Conservation (phyloP, 768 basidiomycete genomes). For the Lactarius evosmus region DNA sequence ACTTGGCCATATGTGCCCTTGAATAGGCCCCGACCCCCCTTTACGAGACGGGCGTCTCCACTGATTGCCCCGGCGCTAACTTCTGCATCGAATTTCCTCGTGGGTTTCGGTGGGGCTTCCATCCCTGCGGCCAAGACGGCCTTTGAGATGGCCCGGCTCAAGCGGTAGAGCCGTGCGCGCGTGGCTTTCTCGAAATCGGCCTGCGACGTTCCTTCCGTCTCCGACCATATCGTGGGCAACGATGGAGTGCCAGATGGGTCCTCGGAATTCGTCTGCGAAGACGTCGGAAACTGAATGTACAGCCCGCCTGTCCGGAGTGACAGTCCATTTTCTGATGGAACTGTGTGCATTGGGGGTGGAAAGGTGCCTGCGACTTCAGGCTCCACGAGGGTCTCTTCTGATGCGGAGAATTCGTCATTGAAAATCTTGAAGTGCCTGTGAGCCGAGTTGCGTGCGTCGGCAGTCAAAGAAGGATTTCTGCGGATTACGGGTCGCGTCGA, state of each 20-base stretch:
- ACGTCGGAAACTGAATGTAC: conserved; percentile 25
- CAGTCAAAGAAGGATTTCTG: conserved; percentile 16
- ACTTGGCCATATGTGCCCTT: conserved; percentile 30
- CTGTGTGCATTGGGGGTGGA: background rate
- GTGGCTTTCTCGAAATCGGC: conserved; percentile 20
- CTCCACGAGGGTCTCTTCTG: conserved; percentile 27
- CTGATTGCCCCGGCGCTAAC: background rate
- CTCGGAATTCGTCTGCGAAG: conserved; percentile 10
- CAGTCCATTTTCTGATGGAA: conserved; percentile 18
- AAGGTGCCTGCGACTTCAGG: conserved; percentile 4
- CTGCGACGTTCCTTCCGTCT: conserved; percentile 1
- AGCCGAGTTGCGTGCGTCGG: conserved; percentile 22
- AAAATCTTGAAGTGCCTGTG: conserved; percentile 25
- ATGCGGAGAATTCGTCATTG: conserved; percentile 21
- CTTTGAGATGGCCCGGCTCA: conserved; percentile 28
- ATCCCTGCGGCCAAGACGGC: conserved; percentile 29
- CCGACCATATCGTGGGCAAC: conserved; percentile 4
- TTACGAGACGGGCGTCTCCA: conserved; percentile 2
- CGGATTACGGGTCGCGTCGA: conserved; percentile 14
- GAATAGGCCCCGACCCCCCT: conserved; percentile 23
- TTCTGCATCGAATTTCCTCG: conserved; percentile 21
- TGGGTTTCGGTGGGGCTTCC: conserved; percentile 21
- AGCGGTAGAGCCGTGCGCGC: conserved; percentile 18
- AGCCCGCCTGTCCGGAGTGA: conserved; percentile 27
- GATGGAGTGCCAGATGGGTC: conserved; percentile 7